A percentile compares a stretch with the other conserved stretches of the same genome.
These are phyloP conservation scores for Actinomucor elegans DNA, from an alignment of 371 early-diverging fungal genomes.

Conservation along the genomic window DNA sequence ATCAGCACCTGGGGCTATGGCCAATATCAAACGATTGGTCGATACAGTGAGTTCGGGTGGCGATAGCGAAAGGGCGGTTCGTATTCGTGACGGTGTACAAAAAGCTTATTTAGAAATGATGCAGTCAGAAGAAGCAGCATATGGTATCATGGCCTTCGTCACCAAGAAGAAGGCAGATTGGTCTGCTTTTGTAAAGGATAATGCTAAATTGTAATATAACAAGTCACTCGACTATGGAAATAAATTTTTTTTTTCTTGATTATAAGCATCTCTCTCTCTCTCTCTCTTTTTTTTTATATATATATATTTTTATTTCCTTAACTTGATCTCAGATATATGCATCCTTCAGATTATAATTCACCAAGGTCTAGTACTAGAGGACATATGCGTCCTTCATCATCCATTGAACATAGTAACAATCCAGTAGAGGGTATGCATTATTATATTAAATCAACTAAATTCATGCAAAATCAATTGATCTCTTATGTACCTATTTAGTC, in stretches of 20 bases:
- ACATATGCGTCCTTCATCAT: neutral
- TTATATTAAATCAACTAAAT: too few relatives aligned
- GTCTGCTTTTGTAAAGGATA: conserved; percentile 42
- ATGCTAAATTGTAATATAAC: conserved; percentile 34
- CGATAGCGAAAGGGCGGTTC: conserved; percentile 23
- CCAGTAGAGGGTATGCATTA: neutral
- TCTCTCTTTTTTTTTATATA: neutral
- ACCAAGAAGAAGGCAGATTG: conserved; percentile 60
- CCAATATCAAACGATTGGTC: conserved; percentile 53
- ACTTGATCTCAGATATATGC: too few relatives aligned
- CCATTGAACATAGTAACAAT: neutral
- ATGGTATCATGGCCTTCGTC: conserved; percentile 63
- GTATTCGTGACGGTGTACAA: conserved; percentile 38
- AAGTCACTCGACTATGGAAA: conserved; percentile 1
- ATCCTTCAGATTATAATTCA: conserved; percentile 7
- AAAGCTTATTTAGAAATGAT: conserved; percentile 62
- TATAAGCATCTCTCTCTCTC: neutral
- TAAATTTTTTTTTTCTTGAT: neutral
- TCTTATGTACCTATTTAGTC: conserved; percentile 27
- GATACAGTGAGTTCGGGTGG: conserved; percentile 42
- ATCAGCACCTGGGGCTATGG: conserved; percentile 61
- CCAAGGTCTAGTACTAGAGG: too few relatives aligned
- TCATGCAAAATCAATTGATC: neutral
- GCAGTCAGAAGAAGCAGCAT: conserved; percentile 66
- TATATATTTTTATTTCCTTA: too few relatives aligned